Evolutionary conservation across 2,329 filamentous ascomycete species (phyloP).

Genomic region (Byssothecium circinans): DNA sequence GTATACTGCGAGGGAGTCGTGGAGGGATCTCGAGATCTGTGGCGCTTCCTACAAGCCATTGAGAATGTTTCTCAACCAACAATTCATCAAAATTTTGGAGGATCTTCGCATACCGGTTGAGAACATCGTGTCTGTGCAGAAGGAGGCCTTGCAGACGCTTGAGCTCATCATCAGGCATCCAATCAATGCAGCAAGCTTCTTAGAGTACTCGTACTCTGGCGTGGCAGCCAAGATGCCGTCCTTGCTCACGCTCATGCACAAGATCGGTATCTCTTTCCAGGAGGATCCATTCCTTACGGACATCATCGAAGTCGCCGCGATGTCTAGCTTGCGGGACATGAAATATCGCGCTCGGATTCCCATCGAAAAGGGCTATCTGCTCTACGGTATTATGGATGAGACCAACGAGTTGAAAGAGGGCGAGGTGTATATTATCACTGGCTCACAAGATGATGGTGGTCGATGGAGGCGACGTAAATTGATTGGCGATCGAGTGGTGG

Average conservation of each 20-base stretch:
- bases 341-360: slow-evolving; percentile 80
- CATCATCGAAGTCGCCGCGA: slow-evolving; percentile 68
- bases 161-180: slow-evolving; percentile 60
- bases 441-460: slow-evolving; percentile 41
- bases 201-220: slow-evolving; percentile 61
- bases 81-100: slow-evolving; percentile 83
- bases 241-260: slow-evolving; percentile 62
- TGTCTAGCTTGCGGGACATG: slow-evolving; percentile 71
- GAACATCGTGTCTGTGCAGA: slow-evolving; percentile 68
- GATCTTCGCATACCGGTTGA: slow-evolving; percentile 64
- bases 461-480: slow-evolving; percentile 15
- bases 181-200: slow-evolving; percentile 65
- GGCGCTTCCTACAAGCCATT: slow-evolving; percentile 68
- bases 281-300: slow-evolving; percentile 70
- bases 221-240: slow-evolving; percentile 61
- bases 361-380: slow-evolving; percentile 68
- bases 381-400: slow-evolving; percentile 85
- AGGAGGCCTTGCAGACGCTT: slow-evolving; percentile 62
- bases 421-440: slow-evolving; percentile 67
- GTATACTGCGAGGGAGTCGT: slow-evolving; percentile 57
- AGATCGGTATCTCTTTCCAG: slow-evolving; percentile 65
- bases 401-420: slow-evolving; percentile 67
- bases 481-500: slow-evolving; percentile 52
- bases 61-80: slow-evolving; percentile 72
- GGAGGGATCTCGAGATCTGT: slow-evolving; percentile 68